Evolutionary conservation across 306 rosid genomes (phyloP).

Genomic region (Lablab purpureus): DNA sequence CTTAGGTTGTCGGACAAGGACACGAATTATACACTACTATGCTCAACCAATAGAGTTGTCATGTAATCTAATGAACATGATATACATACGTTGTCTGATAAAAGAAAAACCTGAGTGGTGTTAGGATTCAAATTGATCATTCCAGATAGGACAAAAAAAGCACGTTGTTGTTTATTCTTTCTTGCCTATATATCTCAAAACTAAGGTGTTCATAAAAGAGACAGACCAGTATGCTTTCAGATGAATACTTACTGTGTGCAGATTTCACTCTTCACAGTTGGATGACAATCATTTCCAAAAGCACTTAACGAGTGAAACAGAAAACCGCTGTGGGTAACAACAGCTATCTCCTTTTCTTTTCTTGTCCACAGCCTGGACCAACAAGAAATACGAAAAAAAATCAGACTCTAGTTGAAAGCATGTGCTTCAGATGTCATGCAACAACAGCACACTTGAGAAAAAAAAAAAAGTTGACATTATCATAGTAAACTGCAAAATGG

Average conservation of each 20-base stretch:
- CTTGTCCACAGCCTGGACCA: slow-evolving; percentile 92
- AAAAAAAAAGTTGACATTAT: background rate
- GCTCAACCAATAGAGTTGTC: background rate
- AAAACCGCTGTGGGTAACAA: slow-evolving; percentile 83
- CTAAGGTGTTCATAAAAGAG: slow-evolving; percentile 20
- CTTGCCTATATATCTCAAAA: background rate
- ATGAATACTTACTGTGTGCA: slow-evolving; percentile 67
- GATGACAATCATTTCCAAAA: slow-evolving; percentile 90
- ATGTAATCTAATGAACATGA: background rate
- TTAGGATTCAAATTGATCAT: background rate
- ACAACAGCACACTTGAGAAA: background rate
- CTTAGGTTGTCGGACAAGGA: background rate
- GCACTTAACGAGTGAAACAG: slow-evolving; percentile 68
- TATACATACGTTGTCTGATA: background rate
- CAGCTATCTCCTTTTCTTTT: slow-evolving; percentile 89
- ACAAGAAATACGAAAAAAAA: background rate
- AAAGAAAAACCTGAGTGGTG: background rate
- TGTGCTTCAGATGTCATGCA: slow-evolving; percentile 27
- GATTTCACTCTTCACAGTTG: slow-evolving; percentile 73
- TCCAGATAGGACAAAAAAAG: background rate
- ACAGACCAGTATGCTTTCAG: background rate
- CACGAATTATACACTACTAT: background rate
- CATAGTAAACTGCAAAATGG: background rate
- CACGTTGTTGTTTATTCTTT: background rate
- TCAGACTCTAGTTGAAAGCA: background rate